Base-by-base conservation (phyloP, 495 filamentous ascomycete genomes). In the Xylaria nigripes region DNA sequence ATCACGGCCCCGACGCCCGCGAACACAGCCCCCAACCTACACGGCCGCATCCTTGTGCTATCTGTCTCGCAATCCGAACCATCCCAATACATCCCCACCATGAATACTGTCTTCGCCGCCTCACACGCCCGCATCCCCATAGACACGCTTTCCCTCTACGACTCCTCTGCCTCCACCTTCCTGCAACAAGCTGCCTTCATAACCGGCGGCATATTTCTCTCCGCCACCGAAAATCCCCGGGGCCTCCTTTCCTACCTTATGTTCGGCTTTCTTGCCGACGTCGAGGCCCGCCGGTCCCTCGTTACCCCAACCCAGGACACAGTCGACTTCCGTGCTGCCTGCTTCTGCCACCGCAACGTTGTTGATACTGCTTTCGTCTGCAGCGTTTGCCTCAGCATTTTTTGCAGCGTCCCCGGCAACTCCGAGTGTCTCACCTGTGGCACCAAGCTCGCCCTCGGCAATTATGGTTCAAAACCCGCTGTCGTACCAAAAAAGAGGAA, bases 81-180 rank as follows among this genome's bases (percentile, higher is more conserved):
- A 0, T 80, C 85, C 27, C 91, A 96, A 67, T 98, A 98, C 72
- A 96, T 97, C 51, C 87, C 92, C 1, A 86, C 96, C 45, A 98
- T 97, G 91, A 98, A 97, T 73, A 79, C 83, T 58, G 95, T 96
- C 38, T 98, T 98, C 70, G 94, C 93, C 9, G 90, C 91, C 55
- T 89, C 88, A 59, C 85, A 91, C 49, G 74, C 89, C 47, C 77
- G 77, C 56, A 88, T 97, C 55, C 87, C 93, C 13, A 87, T 98
- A 66, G 92, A 96, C 67, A 87, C 95, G 27, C 81, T 89, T 52
- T 86, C 94, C 52, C 76, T 98, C 9, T 81, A 86, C 41, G 36
- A 40, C 36, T 40, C 36, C n/a, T 90, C 89, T 6, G 85, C 85
- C 5, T 67, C 74, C 6, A 89, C 93, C n/a, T 95, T 98, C 65